A percentile compares a stretch with the other conserved stretches of the same genome.
phyloP scores from a whole-genome alignment of 495 filamentous ascomycete species.

The Penicillium cataractarum region DNA sequence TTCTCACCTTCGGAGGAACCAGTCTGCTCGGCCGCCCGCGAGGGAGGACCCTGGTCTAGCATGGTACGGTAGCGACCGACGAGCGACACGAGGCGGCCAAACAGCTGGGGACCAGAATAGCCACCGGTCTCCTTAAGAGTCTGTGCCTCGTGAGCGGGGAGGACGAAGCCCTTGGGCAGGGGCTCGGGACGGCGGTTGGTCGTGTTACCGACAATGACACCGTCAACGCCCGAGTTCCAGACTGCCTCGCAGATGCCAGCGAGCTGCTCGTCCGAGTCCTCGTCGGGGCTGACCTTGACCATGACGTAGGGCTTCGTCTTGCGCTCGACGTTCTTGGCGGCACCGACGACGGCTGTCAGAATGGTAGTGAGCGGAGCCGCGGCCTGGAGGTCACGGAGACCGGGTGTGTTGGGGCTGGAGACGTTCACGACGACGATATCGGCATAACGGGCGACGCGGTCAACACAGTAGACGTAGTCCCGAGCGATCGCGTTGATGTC shows the following conservation, averaged over 20 bases:
- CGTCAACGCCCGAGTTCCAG: conserved; percentile 81
- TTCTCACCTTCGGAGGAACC: conserved; percentile 16
- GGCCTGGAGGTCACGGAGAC: conserved; percentile 81
- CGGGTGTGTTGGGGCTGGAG: conserved; percentile 93
- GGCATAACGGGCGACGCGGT: conserved; percentile 79
- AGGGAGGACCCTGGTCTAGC: conserved; percentile 58
- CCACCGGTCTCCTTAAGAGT: conserved; percentile 79
- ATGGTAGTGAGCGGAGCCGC: conserved; percentile 79
- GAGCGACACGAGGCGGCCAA: conserved; percentile 72
- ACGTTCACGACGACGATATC: conserved; percentile 97
- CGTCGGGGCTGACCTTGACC: conserved; percentile 97
- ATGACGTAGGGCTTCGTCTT: conserved; percentile 81
- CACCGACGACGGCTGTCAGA: conserved; percentile 77
- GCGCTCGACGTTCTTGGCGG: conserved; percentile 66
- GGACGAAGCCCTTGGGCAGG: conserved; percentile 62
- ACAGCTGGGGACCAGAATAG: conserved; percentile 87
- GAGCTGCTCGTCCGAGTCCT: conserved; percentile 81
- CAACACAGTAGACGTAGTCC: conserved; percentile 87
- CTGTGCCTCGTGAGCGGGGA: conserved; percentile 67
- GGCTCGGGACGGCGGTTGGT: conserved; percentile 77
- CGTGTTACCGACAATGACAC: conserved; percentile 97
- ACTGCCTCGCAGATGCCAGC: conserved; percentile 86
- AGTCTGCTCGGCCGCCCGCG: conserved; percentile 22
- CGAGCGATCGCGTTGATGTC: conserved; percentile 80
- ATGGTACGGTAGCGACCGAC: conserved; percentile 77